A percentile compares a stretch with the other conserved stretches of the same genome.
Conservation (phyloP, 2,329 filamentous ascomycete species). For the Botryotinia convoluta region DNA sequence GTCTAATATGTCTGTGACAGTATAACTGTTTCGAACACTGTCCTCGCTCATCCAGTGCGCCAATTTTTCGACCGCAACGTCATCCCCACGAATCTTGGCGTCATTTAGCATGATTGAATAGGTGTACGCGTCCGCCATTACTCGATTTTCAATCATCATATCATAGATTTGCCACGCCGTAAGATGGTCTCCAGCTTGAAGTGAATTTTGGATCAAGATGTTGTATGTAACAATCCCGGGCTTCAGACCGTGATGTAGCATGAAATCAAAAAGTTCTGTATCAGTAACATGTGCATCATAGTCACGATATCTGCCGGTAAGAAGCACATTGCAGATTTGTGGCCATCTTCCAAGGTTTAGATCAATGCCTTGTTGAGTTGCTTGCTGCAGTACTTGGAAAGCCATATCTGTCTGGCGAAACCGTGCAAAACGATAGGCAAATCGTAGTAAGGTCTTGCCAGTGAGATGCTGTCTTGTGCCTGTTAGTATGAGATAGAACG, state of each 20-base stretch:
- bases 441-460: conserved; percentile 32
- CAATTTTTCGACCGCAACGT: conserved; percentile 51
- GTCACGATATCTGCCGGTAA: conserved; percentile 44
- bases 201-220: conserved; percentile 68
- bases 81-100: conserved; percentile 51
- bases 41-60: conserved; percentile 51
- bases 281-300: conserved; percentile 47
- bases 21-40: conserved; percentile 47
- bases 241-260: conserved; percentile 59
- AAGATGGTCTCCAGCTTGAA: conserved; percentile 59
- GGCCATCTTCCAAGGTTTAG: conserved; percentile 48
- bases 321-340: conserved; percentile 58
- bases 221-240: conserved; percentile 65
- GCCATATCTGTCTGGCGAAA: conserved; percentile 38
- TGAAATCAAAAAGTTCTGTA: conserved; percentile 51
- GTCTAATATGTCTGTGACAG: conserved; percentile 51
- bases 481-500: conserved; percentile 29
- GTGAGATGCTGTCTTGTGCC: conserved; percentile 26
- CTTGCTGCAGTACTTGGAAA: conserved; percentile 45
- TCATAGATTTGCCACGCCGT: conserved; percentile 65
- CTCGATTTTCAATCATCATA: conserved; percentile 56
- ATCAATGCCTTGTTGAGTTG: conserved; percentile 42
- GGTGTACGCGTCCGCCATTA: conserved; percentile 63
- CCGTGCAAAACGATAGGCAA: conserved; percentile 42
- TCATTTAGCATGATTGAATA: conserved; percentile 70